A percentile compares a stretch with the other conserved stretches of the same genome.
These are phyloP conservation scores for Biancaea sappan DNA, from an alignment of 306 rosid genomes.

Conservation along the genomic window DNA sequence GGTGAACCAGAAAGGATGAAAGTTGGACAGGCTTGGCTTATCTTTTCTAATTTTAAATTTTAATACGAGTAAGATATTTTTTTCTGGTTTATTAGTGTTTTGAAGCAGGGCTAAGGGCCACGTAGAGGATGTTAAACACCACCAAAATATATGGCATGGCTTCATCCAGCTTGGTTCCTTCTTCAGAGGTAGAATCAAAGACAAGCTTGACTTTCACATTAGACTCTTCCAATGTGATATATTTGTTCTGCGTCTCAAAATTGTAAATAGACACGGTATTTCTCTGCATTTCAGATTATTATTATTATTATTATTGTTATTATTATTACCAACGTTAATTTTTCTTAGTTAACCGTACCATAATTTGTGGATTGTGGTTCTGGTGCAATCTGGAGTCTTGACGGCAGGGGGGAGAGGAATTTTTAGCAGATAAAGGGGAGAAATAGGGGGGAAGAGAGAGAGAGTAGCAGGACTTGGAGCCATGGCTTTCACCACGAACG, in stretches of 20 bases:
- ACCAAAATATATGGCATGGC: slow-evolving; percentile 44
- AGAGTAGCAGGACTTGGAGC: too few species aligned
- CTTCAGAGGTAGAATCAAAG: background rate
- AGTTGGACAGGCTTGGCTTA: background rate
- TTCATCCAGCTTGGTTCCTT: slow-evolving; percentile 21
- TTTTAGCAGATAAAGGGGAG: too few species aligned
- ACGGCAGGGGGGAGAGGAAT: too few species aligned
- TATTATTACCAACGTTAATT: too few species aligned
- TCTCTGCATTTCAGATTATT: background rate
- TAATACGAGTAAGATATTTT: background rate
- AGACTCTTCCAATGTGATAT: background rate
- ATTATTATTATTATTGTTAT: too few species aligned
- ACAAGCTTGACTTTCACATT: slow-evolving; percentile 18
- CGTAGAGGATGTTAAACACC: slow-evolving; percentile 44
- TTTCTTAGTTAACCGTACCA: too few species aligned
- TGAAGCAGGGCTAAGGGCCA: slow-evolving; percentile 25
- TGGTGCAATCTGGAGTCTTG: too few species aligned
- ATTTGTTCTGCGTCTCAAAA: background rate
- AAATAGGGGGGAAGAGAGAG: background rate
- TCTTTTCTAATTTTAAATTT: background rate
- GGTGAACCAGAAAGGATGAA: too few species aligned
- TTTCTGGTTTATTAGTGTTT: background rate
- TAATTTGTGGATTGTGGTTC: too few species aligned
- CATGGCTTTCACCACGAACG: slow-evolving; percentile 73
- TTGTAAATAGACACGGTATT: too few species aligned